Conservation (phyloP, 2,329 filamentous ascomycete species). For the Fusarium camptoceras region DNA sequence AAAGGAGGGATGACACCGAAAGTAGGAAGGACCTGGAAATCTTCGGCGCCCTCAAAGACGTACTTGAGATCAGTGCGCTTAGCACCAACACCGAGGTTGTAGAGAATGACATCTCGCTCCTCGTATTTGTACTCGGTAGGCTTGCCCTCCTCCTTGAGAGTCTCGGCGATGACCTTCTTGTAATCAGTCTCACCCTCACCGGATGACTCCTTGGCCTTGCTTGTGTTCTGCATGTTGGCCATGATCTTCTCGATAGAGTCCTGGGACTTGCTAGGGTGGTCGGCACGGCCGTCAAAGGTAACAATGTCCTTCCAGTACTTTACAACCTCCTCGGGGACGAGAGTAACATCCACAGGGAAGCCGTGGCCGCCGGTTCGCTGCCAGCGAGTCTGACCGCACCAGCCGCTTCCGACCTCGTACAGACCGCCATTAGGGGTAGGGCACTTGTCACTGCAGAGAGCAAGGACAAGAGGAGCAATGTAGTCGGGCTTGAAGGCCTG, state of each 20-base stretch:
- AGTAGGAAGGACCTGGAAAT: slow-evolving; percentile 95
- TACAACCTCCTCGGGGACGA: slow-evolving; percentile 86
- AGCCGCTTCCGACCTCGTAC: slow-evolving; percentile 95
- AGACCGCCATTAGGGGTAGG: slow-evolving; percentile 87
- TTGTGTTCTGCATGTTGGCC: slow-evolving; percentile 86
- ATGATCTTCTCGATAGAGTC: slow-evolving; percentile 81
- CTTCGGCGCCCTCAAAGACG: slow-evolving; percentile 89
- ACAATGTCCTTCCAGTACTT: slow-evolving; percentile 82
- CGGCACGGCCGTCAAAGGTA: slow-evolving; percentile 88
- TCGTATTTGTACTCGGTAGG: slow-evolving; percentile 85
- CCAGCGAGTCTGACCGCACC: slow-evolving; percentile 93
- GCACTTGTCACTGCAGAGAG: slow-evolving; percentile 86
- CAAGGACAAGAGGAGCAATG: slow-evolving; percentile 90
- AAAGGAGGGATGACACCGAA: slow-evolving; percentile 97
- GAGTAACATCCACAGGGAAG: slow-evolving; percentile 86
- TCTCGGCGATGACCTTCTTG: slow-evolving; percentile 79
- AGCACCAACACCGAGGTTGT: slow-evolving; percentile 94
- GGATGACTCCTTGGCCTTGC: slow-evolving; percentile 56
- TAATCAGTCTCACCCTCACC: slow-evolving; percentile 71
- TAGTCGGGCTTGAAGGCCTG: slow-evolving; percentile 99
- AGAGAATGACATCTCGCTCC: slow-evolving; percentile 90
- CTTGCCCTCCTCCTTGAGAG: slow-evolving; percentile 75
- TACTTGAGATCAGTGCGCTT: slow-evolving; percentile 89
- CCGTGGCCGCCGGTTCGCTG: slow-evolving; percentile 89
- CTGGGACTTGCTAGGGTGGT: slow-evolving; percentile 83